phyloP scores from a whole-genome alignment of 371 early-diverging fungal genomes.

The Mortierella sp. region DNA sequence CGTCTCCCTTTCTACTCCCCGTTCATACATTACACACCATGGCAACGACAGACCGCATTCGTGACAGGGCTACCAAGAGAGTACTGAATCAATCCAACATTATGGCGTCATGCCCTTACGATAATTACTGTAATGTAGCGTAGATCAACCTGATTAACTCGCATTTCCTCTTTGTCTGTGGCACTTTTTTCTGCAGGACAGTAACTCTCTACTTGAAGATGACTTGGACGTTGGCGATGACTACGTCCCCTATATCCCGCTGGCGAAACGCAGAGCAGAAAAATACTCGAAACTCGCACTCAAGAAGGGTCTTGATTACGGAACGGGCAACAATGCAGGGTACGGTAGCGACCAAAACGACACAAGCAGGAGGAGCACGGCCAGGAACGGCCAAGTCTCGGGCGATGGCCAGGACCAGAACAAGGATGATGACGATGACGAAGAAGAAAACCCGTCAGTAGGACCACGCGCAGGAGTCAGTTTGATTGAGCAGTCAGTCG shows the following conservation, averaged over 20 bases:
- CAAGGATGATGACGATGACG: slow-evolving; percentile 56
- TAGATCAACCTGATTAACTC: not conserved
- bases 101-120: too few relatives aligned
- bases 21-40: slow-evolving; percentile 3
- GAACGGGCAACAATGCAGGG: slow-evolving; percentile 50
- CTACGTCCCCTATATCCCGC: slow-evolving; percentile 85
- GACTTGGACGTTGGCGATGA: slow-evolving; percentile 58
- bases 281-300: slow-evolving; percentile 65
- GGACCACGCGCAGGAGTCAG: slow-evolving; percentile 77
- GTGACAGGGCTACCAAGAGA: slow-evolving; percentile 35
- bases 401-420: slow-evolving; percentile 38
- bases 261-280: slow-evolving; percentile 77
- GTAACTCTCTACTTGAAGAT: slow-evolving; percentile 24
- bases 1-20: too few relatives aligned
- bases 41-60: slow-evolving; percentile 17
- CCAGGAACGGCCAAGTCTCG: slow-evolving; percentile 5
- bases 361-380: not conserved
- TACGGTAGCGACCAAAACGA: slow-evolving; percentile 23
- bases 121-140: too few relatives aligned
- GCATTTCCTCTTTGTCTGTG: not conserved
- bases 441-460: slow-evolving; percentile 51
- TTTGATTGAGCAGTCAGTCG: slow-evolving; percentile 89
- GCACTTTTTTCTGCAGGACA: slow-evolving; percentile 8
- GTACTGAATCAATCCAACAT: slow-evolving; percentile 1
- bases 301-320: slow-evolving; percentile 55